Evolutionary conservation across 257 asterid genomes (phyloP), one percentile per base, ranked within the genome.

Genomic region (Solanum peruvianum): DNA sequence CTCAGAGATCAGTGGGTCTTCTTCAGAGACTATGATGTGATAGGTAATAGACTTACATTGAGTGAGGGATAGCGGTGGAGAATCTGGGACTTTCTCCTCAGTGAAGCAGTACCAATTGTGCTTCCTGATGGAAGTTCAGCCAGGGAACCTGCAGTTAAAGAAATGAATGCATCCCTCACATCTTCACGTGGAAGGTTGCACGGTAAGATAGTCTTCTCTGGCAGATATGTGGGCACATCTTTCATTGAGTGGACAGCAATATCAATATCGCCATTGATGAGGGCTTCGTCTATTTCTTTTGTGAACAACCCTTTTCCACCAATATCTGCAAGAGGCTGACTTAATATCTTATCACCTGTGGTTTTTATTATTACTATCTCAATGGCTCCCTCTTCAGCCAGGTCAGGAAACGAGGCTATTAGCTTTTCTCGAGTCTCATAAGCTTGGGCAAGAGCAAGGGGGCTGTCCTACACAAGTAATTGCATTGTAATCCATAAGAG

Each of bases 171-270:
- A 90, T 97, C 99, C 5, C 99, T 93, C 44, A 95, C 99, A 86
- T 97, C 99, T 91, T 97, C 99, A 76, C 99, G 93, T 16, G 98
- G 98, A 66, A 97, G 98, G 90, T 97, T 97, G 93, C 99, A 97
- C 11, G 99, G 99, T 52, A 97, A 85, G 81, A 96, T 93, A 18
- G 92, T 97, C 85, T 93, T 92, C 11, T 94, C 93, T 2, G 99
- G 99, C 82, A 97, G 93, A 94, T 97, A 97, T 14, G 99, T 97
- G 0, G 99, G 99, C 31, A 97, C 99, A 88, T 97, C 99, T 91
- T 97, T 97, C 99, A 97, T 96, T 27, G 99, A 96, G 93, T 97
- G 99, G 39, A 97, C 99, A 86, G 99, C 99, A 75, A 96, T 97
- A 88, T 97, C 99, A 69, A 97, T 95, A 35, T 97, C 98, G 39